These are phyloP conservation scores for Delonix regia DNA, from an alignment of 306 rosid species.

Conservation along the genomic window DNA sequence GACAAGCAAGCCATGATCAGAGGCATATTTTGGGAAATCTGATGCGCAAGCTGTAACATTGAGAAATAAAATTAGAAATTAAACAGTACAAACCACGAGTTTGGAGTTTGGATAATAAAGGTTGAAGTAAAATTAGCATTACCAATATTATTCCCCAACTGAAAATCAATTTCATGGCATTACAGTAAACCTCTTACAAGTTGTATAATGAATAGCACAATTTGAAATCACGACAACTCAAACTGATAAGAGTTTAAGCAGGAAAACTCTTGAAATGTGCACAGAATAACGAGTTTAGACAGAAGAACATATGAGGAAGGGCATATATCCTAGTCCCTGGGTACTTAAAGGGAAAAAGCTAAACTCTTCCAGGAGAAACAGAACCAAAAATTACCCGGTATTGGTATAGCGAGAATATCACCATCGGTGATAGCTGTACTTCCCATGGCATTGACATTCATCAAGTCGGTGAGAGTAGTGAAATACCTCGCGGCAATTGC, in stretches of 20 bases:
- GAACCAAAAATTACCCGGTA: conserved; percentile 52
- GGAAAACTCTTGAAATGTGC: background rate
- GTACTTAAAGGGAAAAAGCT: background rate
- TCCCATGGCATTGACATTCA: conserved; percentile 87
- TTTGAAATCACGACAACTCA: background rate
- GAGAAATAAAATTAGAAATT: conserved; percentile 15
- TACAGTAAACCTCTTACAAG: background rate
- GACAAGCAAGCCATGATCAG: conserved; percentile 84
- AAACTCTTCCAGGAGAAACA: background rate
- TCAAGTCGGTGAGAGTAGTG: conserved; percentile 79
- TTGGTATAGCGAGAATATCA: conserved; percentile 71
- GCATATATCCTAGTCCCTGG: no score
- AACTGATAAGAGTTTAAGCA: background rate
- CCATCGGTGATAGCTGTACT: conserved; percentile 56
- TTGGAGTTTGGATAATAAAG: background rate
- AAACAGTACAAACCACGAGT: background rate
- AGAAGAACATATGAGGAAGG: background rate
- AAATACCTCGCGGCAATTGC: conserved; percentile 61
- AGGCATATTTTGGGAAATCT: conserved; percentile 68
- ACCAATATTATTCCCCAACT: background rate
- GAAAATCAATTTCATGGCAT: background rate
- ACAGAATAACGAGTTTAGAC: background rate
- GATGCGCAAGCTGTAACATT: conserved; percentile 80
- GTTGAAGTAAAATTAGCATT: background rate
- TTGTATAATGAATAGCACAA: conserved; percentile 4